A percentile compares a stretch with the other conserved stretches of the same genome.
Conservation (phyloP, 2,329 filamentous ascomycete genomes). For the Talaromyces rugulosus region DNA sequence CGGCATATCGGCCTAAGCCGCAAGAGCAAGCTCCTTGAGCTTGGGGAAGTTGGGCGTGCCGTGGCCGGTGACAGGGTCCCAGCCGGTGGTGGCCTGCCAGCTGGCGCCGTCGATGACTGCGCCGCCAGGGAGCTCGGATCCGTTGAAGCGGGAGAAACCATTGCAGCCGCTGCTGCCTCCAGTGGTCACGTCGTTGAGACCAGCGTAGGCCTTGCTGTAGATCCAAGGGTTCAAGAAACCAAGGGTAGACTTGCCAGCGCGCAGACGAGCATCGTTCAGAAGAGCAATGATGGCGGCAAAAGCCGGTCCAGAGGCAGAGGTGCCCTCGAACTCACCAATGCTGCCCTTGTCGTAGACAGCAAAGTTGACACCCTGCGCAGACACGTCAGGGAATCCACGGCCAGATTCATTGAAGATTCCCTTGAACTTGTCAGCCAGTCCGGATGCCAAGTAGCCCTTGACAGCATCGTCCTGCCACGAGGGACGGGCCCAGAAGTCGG, state of each 20-base stretch:
- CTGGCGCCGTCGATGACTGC: slow-evolving; percentile 15
- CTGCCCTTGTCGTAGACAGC: slow-evolving; percentile 17
- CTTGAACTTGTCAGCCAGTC: slow-evolving; percentile 29
- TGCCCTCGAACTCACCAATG: slow-evolving; percentile 21
- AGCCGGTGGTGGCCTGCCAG: slow-evolving; percentile 25
- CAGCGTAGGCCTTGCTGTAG: slow-evolving; percentile 25
- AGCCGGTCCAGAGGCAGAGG: slow-evolving; percentile 25
- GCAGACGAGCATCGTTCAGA: slow-evolving; percentile 54
- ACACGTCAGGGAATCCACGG: slow-evolving; percentile 48
- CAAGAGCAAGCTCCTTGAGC: slow-evolving; percentile 21
- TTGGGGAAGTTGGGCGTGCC: slow-evolving; percentile 30
- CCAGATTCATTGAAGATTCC: slow-evolving; percentile 44
- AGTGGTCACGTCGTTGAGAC: slow-evolving; percentile 40
- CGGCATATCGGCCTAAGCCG: background rate
- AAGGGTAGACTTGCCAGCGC: slow-evolving; percentile 44
- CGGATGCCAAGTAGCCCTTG: slow-evolving; percentile 35
- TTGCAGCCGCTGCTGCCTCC: slow-evolving; percentile 28
- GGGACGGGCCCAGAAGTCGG: slow-evolving; percentile 43
- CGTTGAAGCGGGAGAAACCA: background rate
- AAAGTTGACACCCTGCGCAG: slow-evolving; percentile 39
- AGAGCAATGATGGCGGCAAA: slow-evolving; percentile 27
- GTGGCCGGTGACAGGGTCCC: slow-evolving; percentile 29
- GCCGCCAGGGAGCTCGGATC: background rate
- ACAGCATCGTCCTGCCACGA: slow-evolving; percentile 41
- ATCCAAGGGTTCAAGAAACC: slow-evolving; percentile 52